Evolutionary conservation across 164 flowering plant genomes (phyloP).

Genomic region (Stephania cephalantha): DNA sequence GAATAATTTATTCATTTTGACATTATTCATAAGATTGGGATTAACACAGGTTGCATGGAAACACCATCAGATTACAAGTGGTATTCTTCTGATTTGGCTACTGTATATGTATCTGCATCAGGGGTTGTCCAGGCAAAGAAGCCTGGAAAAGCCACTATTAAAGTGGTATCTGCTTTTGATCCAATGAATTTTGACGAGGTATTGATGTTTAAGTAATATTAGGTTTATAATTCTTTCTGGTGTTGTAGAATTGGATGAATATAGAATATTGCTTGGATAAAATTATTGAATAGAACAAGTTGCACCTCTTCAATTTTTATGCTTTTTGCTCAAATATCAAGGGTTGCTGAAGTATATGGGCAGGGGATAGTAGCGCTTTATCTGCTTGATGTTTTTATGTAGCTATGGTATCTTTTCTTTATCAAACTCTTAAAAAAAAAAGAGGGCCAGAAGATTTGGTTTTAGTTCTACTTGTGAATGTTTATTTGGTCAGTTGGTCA

Average conservation of each 20-base stretch:
- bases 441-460: neutral
- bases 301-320: neutral
- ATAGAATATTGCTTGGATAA: no score
- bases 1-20: neutral
- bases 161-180: conserved; percentile 70
- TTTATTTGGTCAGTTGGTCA: neutral
- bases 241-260: no score
- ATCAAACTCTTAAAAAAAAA: neutral
- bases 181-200: conserved; percentile 85
- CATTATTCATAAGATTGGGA: neutral
- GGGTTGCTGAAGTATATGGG: neutral
- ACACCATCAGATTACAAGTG: conserved; percentile 64
- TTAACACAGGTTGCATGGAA: conserved; percentile 65
- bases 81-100: conserved; percentile 70
- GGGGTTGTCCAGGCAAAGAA: conserved; percentile 74
- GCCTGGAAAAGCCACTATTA: conserved; percentile 76
- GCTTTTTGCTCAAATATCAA: neutral
- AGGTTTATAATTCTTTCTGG: conserved; percentile 5
- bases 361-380: neutral
- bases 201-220: conserved; percentile 9
- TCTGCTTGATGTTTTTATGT: neutral
- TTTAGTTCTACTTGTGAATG: neutral
- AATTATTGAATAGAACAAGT: no score
- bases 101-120: conserved; percentile 56
- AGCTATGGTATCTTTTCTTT: neutral